These are phyloP conservation scores for Saccharomyces eubayanus DNA, from an alignment of 805 yeast species.

Conservation along the genomic window DNA sequence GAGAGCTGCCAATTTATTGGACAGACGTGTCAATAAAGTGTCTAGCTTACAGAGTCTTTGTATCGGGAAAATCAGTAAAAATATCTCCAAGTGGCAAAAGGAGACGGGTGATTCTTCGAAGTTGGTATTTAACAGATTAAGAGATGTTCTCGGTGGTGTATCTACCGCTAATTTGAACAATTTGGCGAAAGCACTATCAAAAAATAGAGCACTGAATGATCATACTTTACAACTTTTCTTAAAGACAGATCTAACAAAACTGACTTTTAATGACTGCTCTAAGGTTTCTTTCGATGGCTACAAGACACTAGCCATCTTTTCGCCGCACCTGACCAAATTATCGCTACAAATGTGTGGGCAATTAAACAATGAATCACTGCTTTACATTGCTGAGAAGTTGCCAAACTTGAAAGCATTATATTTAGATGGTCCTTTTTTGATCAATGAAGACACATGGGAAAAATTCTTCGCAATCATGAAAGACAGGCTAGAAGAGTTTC, in stretches of 20 bases:
- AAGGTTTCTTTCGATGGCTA: slow-evolving; percentile 58
- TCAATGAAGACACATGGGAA: slow-evolving; percentile 71
- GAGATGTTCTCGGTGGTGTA: slow-evolving; percentile 77
- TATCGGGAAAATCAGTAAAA: slow-evolving; percentile 53
- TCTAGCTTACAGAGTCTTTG: slow-evolving; percentile 80
- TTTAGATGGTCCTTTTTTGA: slow-evolving; percentile 87
- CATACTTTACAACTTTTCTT: slow-evolving; percentile 67
- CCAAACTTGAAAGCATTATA: slow-evolving; percentile 43
- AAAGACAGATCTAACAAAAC: slow-evolving; percentile 43
- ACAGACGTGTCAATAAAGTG: slow-evolving; percentile 51
- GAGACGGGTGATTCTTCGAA: slow-evolving; percentile 9
- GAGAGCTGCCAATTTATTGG: slow-evolving; percentile 76
- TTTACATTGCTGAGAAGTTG: slow-evolving; percentile 54
- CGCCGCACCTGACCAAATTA: slow-evolving; percentile 62
- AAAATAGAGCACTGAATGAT: slow-evolving; percentile 72
- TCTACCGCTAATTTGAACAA: slow-evolving; percentile 64
- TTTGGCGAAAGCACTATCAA: slow-evolving; percentile 67
- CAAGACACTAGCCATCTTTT: slow-evolving; percentile 62
- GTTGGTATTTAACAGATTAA: slow-evolving; percentile 15
- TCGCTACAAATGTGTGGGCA: slow-evolving; percentile 90
- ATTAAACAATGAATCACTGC: slow-evolving; percentile 65
- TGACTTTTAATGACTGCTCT: slow-evolving; percentile 92
- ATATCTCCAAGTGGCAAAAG: slow-evolving; percentile 20
- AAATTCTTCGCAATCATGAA: slow-evolving; percentile 57
- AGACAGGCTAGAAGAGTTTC: slow-evolving; percentile 46